Evolutionary conservation across 371 early-diverging fungal genomes (phyloP).

Genomic region (Mucor racemosus): DNA sequence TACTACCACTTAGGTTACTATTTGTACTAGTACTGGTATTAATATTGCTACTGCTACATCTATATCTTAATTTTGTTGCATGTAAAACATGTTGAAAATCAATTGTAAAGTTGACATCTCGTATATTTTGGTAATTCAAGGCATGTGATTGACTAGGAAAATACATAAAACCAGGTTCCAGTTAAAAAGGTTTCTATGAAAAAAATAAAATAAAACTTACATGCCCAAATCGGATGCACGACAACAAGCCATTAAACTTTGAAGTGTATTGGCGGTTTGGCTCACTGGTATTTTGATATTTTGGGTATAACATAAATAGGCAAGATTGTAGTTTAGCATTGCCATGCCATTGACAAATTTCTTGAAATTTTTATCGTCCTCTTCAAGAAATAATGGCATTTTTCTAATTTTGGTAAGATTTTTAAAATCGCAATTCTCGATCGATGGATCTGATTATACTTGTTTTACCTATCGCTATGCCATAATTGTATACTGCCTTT

Average conservation of each 20-base stretch:
- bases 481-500: conserved; percentile 22
- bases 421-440: background rate
- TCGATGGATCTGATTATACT: background rate
- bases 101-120: conserved; percentile 35
- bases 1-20: background rate
- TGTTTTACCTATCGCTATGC: conserved; percentile 26
- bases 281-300: conserved; percentile 72
- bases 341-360: conserved; percentile 74
- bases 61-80: conserved; percentile 39
- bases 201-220: conserved; percentile 34
- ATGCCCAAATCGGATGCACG: conserved; percentile 65
- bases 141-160: conserved; percentile 45
- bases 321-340: conserved; percentile 87
- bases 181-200: background rate
- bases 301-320: conserved; percentile 84
- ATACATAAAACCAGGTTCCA: background rate
- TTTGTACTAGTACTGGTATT: background rate
- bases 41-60: conserved; percentile 9
- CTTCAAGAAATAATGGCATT: conserved; percentile 69
- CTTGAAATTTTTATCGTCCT: conserved; percentile 57
- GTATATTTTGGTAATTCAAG: conserved; percentile 30
- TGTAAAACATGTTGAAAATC: conserved; percentile 46
- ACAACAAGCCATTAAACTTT: conserved; percentile 75
- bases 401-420: conserved; percentile 24
- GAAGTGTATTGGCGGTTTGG: conserved; percentile 70